Base-by-base conservation (phyloP, 2,329 filamentous ascomycete genomes). In the Didymella glomerata region DNA sequence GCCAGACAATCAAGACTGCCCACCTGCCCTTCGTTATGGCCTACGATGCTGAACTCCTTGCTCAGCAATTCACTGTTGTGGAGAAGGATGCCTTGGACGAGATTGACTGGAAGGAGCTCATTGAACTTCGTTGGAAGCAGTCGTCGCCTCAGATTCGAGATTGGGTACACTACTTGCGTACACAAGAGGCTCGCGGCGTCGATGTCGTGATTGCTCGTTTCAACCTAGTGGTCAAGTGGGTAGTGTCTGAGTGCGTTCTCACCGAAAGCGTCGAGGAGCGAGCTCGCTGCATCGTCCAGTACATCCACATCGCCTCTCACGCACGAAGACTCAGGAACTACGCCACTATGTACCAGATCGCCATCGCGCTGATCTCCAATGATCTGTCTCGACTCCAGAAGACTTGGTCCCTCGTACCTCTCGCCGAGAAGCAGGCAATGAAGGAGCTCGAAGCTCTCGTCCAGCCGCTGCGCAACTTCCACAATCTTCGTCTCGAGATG, bases 171-270 rank as follows among this genome's bases (percentile, higher is more conserved):
- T 94, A 93, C 71, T 81, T 94, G 40, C 86, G 88, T 51, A 88
- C 88, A 48, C 85, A 88, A 42, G 88, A 91, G 67, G 88, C 89
- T 2, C 86, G 85, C 53, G 91, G 91, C 14, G 89, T 95, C 36
- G 91, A 94, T 71, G 89, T 95, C 22, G 90, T 93, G 47, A 91
- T 94, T 74, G 90, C 91, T 9, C 88, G 91, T 48, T 95, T 95
- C 81, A 95, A 95, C 75, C 86, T 95, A 63, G 90, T 94, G 80
- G 91, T 93, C 61, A 94, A 94, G 75, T 95, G 91, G 91, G 89
- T 87, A 27, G 85, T 93, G 27, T 94, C 91, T 1, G 90, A 94
- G 75, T 86, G 90, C 64, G 85, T 95, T 9, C 82, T 95, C 47
- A 95, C 90, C 0, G 85, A 89, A 64, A 81, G 88, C 55, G 77